Percentiles rank a stretch among this genome's conserved stretches.
Evolutionary conservation across 805 yeast species (phyloP).

Genomic region (Metahyphopichia silvanorum): DNA sequence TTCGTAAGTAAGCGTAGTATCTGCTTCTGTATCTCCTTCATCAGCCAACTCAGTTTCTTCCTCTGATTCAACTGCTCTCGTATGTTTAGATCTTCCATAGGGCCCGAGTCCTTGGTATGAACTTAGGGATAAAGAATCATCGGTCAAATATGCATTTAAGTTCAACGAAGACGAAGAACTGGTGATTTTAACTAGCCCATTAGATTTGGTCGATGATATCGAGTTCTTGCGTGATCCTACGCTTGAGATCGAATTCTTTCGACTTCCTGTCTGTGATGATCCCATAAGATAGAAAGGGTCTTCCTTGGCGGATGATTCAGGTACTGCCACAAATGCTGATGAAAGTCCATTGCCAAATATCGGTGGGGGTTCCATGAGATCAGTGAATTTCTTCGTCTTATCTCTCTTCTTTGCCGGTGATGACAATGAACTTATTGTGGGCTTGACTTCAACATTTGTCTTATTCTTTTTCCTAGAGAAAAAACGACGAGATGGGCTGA

Average conservation of each 20-base stretch:
- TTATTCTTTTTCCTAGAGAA: constrained; percentile 25
- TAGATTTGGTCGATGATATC: constrained; percentile 14
- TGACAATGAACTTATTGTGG: constrained; percentile 33
- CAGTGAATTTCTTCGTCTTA: constrained; percentile 13
- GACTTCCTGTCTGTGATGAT: constrained; percentile 10
- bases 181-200: constrained; percentile 26
- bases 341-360: constrained; percentile 17
- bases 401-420: constrained; percentile 13
- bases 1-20: too few relatives aligned
- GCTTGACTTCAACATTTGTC: constrained; percentile 11
- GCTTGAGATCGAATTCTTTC: constrained; percentile 32
- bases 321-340: neutral
- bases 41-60: neutral
- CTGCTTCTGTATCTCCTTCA: neutral
- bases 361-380: constrained; percentile 37
- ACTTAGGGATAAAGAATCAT: constrained; percentile 16
- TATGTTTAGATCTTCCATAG: neutral
- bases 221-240: too few relatives aligned
- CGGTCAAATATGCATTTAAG: constrained; percentile 41
- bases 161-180: constrained; percentile 40
- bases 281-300: constrained; percentile 1
- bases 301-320: constrained; percentile 1
- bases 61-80: neutral
- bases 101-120: neutral
- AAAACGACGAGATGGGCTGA: constrained; percentile 38